Percentiles rank a stretch among this genome's conserved stretches.
These are phyloP conservation scores for Pulveroboletus sp. DNA, from an alignment of 768 basidiomycete genomes.

Conservation along the genomic window DNA sequence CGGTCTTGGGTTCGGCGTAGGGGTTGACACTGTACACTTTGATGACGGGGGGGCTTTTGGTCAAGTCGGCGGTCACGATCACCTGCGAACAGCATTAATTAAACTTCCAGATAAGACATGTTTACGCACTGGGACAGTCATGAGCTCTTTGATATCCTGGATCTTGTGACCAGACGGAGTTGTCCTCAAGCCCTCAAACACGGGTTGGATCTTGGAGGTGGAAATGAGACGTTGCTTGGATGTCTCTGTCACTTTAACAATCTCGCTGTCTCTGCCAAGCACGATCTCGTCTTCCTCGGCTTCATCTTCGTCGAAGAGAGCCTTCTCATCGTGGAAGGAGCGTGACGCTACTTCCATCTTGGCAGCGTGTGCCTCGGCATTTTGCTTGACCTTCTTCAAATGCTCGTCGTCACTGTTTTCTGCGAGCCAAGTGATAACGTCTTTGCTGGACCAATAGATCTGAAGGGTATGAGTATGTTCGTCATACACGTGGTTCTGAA, in stretches of 20 bases:
- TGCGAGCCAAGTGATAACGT: conserved; percentile 93
- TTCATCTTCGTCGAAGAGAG: conserved; percentile 86
- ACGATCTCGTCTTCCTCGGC: conserved; percentile 78
- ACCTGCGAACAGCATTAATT: conserved; percentile 47
- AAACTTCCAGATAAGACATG: neutral
- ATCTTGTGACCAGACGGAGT: conserved; percentile 83
- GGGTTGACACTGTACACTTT: conserved; percentile 97
- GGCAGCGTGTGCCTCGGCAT: conserved; percentile 83
- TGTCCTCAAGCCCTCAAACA: conserved; percentile 79
- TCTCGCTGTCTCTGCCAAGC: conserved; percentile 52
- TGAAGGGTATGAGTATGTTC: conserved; percentile 90
- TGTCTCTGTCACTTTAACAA: conserved; percentile 46
- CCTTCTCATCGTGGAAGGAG: conserved; percentile 81
- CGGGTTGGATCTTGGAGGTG: conserved; percentile 66
- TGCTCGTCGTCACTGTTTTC: conserved; percentile 97
- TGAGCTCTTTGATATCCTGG: conserved; percentile 90
- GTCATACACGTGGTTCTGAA: conserved; percentile 90
- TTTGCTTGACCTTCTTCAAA: conserved; percentile 89
- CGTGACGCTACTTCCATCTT: conserved; percentile 91
- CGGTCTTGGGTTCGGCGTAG: conserved; percentile 57
- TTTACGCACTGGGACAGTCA: conserved; percentile 81
- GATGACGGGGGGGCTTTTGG: conserved; percentile 95
- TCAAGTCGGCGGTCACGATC: conserved; percentile 91
- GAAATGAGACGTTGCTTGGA: conserved; percentile 79
- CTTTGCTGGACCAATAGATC: conserved; percentile 93